Evolutionary conservation across 1,284 basidiomycete species (phyloP), one percentile per base, ranked within the genome.

Genomic region (Cystobasidiaceae sp.): DNA sequence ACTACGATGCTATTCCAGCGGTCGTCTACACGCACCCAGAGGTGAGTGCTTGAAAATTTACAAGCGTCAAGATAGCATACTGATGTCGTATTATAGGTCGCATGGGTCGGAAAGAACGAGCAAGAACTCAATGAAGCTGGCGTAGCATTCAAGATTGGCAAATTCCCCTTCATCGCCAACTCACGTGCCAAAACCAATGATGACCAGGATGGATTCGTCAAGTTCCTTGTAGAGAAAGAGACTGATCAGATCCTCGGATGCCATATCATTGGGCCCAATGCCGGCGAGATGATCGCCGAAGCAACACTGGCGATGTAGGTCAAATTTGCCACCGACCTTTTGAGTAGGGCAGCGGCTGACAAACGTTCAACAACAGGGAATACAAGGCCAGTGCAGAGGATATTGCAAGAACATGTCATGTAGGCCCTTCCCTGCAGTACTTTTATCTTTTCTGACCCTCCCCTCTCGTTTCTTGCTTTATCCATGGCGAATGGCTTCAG

Each of bases 31-130:
- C 63, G n/a, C 71, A 72, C 49, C 71, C 71, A 33, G 71, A 71
- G 51, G 59, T 63, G 2, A 32, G 50, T 51, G 2, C 7, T 6
- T 17, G 15, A n/a, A n/a, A n/a, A n/a, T n/a, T n/a, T n/a, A n/a
- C n/a, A n/a, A n/a, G n/a, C n/a, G n/a, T n/a, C n/a, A n/a, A n/a
- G n/a, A n/a, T n/a, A n/a, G n/a, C n/a, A n/a, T n/a, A n/a, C n/a
- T n/a, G n/a, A n/a, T n/a, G n/a, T n/a, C n/a, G n/a, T 8, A 33
- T 92, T 93, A 45, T 93, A 97, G 80, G 93, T 98, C 66, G 86
- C 96, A 4, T 98, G 94, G 94, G 94, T 98, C 50, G 94, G 96
- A 68, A 93, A 94, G 83, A 93, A 87, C 48, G 94, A 97, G 80
- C 88, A 97, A 78, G 92, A 97, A 73, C 84, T 97, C 73, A 97